Conservation (phyloP, 805 yeast genomes). For the Lipomyces chichibuensis region DNA sequence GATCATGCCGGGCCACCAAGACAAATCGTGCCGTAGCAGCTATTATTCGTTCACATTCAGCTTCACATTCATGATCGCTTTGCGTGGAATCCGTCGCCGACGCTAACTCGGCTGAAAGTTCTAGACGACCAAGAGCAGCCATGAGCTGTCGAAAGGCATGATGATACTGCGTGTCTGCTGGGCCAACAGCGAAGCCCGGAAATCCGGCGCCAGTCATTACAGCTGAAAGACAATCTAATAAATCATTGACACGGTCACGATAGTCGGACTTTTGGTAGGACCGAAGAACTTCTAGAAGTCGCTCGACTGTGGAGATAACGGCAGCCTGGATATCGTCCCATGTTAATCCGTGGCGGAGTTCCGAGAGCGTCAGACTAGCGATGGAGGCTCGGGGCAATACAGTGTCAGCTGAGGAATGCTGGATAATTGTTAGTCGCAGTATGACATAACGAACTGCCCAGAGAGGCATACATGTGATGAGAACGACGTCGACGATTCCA, state of each 20-base stretch:
- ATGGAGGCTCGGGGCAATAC: not conserved
- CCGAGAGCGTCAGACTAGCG: not conserved
- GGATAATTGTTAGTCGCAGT: not conserved
- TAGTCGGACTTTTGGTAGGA: slow-evolving; percentile 1
- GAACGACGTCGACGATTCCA: not conserved
- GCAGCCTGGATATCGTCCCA: slow-evolving; percentile 21
- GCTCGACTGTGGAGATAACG: slow-evolving; percentile 6
- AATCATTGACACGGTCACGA: slow-evolving; percentile 11
- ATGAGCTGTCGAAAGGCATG: slow-evolving; percentile 17
- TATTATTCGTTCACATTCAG: slow-evolving; percentile 15
- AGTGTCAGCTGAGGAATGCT: not conserved
- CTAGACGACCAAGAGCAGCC: slow-evolving; percentile 21
- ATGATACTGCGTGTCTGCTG: slow-evolving; percentile 8
- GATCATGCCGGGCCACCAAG: slow-evolving; percentile 7
- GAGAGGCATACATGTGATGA: not conserved
- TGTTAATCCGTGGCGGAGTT: not conserved
- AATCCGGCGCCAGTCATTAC: slow-evolving; percentile 25
- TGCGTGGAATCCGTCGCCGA: not conserved
- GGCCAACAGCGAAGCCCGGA: slow-evolving; percentile 21
- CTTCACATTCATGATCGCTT: not conserved
- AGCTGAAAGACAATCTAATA: slow-evolving; percentile 19
- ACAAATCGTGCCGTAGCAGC: slow-evolving; percentile 14
- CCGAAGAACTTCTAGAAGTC: slow-evolving; percentile 10
- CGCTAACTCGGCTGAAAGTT: slow-evolving; percentile 14
- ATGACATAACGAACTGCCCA: not conserved